Percentiles rank a stretch among this genome's conserved stretches.
Conservation (phyloP, 129 eudicot genomes). For the sunflower (Helianthus annuus) region HanXRQr2.0-SUNRISE NC_035438.2:28485157-28485656, state of each 20-base stretch:
- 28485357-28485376: constrained; percentile 97
- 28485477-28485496: constrained; percentile 5
- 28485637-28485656: constrained; percentile 98
- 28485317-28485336: constrained; percentile 97
- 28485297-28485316: constrained; percentile 85
- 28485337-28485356: constrained; percentile 94
- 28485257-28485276: constrained; percentile 72
- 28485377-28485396: constrained; percentile 98
- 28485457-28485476: constrained; percentile 14
- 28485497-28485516: constrained; percentile 94
- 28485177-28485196: constrained; percentile 11
- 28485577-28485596: constrained; percentile 99
- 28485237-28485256: constrained; percentile 88
- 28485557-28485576: constrained; percentile 93
- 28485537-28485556: constrained; percentile 97
- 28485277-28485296: constrained; percentile 55
- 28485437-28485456: background rate
- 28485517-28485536: constrained; percentile 86
- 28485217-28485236: constrained; percentile 97
- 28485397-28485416: constrained; percentile 85
- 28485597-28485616: constrained; percentile 98
- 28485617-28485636: constrained; percentile 84
- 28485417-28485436: constrained; percentile 15
- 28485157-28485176: no score
- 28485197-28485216: constrained; percentile 74